Evolutionary conservation across 345 rosid species (phyloP).

Genomic region (Lumnitzera littorea): DNA sequence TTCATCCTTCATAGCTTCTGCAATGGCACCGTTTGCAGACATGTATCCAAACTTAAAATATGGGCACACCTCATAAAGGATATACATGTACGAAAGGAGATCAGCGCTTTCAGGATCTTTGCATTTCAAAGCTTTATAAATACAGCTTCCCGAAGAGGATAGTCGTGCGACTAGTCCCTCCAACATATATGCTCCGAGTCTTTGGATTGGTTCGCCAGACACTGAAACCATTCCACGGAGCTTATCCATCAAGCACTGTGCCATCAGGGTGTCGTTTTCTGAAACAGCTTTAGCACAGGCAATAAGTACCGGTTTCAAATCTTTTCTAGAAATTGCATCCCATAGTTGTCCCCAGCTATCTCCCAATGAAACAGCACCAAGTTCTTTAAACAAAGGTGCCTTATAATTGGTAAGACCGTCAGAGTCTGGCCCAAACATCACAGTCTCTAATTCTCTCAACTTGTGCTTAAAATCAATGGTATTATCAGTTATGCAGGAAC

Average conservation of each 20-base stretch:
- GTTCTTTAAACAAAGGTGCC: slow-evolving; percentile 20
- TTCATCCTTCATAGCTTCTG: slow-evolving; percentile 92
- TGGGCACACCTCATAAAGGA: slow-evolving; percentile 84
- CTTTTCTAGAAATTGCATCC: slow-evolving; percentile 48
- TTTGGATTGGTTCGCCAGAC: slow-evolving; percentile 92
- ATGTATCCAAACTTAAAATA: slow-evolving; percentile 91
- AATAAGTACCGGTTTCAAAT: slow-evolving; percentile 55
- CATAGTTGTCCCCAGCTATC: slow-evolving; percentile 40
- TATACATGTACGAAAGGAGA: slow-evolving; percentile 65
- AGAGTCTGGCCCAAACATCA: slow-evolving; percentile 81
- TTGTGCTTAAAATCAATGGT: slow-evolving; percentile 51
- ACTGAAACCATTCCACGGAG: slow-evolving; percentile 75
- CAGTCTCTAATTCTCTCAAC: slow-evolving; percentile 73
- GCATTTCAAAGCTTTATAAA: slow-evolving; percentile 58
- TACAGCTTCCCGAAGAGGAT: slow-evolving; percentile 75
- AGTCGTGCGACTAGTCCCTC: slow-evolving; percentile 89
- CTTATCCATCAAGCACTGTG: slow-evolving; percentile 62
- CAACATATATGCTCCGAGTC: slow-evolving; percentile 88
- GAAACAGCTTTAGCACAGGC: slow-evolving; percentile 76
- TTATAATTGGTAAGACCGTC: slow-evolving; percentile 36
- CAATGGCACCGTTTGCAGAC: slow-evolving; percentile 95
- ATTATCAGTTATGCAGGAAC: slow-evolving; percentile 77
- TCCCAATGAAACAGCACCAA: slow-evolving; percentile 19
- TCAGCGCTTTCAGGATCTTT: slow-evolving; percentile 68
- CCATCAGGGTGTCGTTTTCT: slow-evolving; percentile 57